Conservation (phyloP, 2,329 filamentous ascomycete genomes). For the Colletotrichum kahawae region DNA sequence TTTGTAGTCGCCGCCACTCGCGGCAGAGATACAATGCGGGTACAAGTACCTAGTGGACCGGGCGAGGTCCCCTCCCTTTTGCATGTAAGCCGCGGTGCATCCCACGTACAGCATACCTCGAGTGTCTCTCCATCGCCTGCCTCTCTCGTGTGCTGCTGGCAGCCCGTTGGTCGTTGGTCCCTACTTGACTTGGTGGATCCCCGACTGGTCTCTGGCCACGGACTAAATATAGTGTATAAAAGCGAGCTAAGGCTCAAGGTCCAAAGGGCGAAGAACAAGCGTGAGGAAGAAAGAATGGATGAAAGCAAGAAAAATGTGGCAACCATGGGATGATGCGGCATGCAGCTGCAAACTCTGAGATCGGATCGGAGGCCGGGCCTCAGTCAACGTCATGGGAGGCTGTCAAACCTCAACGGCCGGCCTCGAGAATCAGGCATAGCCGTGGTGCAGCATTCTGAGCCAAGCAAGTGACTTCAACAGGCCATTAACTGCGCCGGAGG, state of each 20-base stretch:
- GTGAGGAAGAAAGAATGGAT: not conserved
- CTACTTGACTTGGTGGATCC: not conserved
- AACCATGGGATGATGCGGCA: not conserved
- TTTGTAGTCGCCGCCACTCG: not conserved
- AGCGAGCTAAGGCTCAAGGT: not conserved
- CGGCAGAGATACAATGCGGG: not conserved
- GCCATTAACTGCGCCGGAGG: not conserved
- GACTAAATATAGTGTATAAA: constrained; percentile 17
- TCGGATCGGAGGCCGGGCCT: not conserved
- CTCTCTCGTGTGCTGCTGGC: not conserved
- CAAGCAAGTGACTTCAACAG: not conserved
- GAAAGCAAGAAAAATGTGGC: not conserved
- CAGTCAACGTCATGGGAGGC: not conserved
- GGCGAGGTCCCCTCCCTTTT: not conserved
- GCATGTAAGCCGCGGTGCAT: constrained; percentile 8
- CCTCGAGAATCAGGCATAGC: not conserved
- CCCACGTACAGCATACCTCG: constrained; percentile 13
- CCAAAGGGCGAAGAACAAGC: not conserved
- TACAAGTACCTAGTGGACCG: not conserved
- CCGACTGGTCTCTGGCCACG: not conserved
- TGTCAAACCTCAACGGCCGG: not conserved
- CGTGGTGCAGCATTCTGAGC: not conserved
- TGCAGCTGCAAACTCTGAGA: not conserved
- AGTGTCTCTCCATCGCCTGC: constrained; percentile 4
- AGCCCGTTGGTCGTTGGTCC: constrained; percentile 2